Conservation (phyloP, 2,329 filamentous ascomycete species). For the Coniosporium tulheliwenetii region DNA sequence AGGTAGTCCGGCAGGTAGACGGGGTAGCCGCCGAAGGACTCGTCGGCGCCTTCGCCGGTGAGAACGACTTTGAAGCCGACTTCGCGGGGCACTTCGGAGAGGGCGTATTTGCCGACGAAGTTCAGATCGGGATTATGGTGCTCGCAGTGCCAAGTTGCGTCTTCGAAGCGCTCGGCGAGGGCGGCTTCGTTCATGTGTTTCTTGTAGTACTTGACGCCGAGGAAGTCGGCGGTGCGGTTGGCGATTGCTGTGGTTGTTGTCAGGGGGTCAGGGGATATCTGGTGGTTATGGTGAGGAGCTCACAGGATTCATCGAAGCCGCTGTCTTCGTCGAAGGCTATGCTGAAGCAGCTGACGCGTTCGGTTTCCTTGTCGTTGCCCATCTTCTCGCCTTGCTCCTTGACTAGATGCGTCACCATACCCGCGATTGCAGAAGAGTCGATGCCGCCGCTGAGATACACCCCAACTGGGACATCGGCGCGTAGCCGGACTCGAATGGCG, state of each 20-base stretch:
- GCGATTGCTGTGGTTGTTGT: slow-evolving; percentile 19
- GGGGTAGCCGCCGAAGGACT: slow-evolving; percentile 38
- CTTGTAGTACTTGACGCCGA: slow-evolving; percentile 29
- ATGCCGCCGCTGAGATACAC: slow-evolving; percentile 42
- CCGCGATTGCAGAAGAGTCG: slow-evolving; percentile 40
- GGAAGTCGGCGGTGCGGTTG: slow-evolving; percentile 30
- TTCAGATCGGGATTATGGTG: slow-evolving; percentile 35
- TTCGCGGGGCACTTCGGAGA: slow-evolving; percentile 29
- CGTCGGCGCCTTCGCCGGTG: slow-evolving; percentile 37
- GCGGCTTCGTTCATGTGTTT: slow-evolving; percentile 27
- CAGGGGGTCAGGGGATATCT: background rate
- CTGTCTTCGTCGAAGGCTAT: slow-evolving; percentile 35
- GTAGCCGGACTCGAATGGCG: slow-evolving; percentile 34
- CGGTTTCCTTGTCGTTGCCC: slow-evolving; percentile 26
- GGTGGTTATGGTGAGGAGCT: background rate
- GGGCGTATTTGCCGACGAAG: slow-evolving; percentile 33
- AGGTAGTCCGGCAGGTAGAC: slow-evolving; percentile 32
- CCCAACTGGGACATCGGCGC: slow-evolving; percentile 42
- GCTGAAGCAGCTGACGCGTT: slow-evolving; percentile 31
- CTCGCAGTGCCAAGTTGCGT: slow-evolving; percentile 30
- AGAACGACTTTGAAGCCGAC: slow-evolving; percentile 38
- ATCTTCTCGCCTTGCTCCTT: slow-evolving; percentile 28
- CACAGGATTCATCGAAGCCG: slow-evolving; percentile 34
- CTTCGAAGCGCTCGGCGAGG: slow-evolving; percentile 26
- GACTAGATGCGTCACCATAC: slow-evolving; percentile 38